A percentile compares a stretch with the other conserved stretches of the same genome.
phyloP scores from a whole-genome alignment of 2,329 filamentous ascomycete genomes.

The Podosphaera fusca region DNA sequence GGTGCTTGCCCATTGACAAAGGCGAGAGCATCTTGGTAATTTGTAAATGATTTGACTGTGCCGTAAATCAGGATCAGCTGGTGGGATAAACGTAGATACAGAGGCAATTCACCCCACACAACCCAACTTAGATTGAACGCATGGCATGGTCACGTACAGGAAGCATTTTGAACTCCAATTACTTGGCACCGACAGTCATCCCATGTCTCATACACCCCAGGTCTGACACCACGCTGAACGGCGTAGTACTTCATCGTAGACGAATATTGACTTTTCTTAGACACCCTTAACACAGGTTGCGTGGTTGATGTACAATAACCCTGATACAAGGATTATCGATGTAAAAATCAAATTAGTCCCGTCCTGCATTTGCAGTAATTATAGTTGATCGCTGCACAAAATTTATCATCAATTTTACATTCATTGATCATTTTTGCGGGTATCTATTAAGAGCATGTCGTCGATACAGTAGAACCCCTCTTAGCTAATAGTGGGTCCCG shows the following conservation, averaged over 20 bases:
- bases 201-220: slow-evolving; percentile 40
- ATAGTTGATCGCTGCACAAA: too few species aligned
- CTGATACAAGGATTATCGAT: too few species aligned
- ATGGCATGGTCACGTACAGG: slow-evolving; percentile 29
- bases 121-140: background rate
- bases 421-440: too few species aligned
- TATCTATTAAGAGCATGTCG: too few species aligned
- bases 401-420: too few species aligned
- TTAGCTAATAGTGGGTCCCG: too few species aligned
- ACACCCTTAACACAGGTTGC: too few species aligned
- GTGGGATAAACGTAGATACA: background rate
- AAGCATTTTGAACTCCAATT: slow-evolving; percentile 36
- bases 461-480: too few species aligned
- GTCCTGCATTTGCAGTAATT: too few species aligned
- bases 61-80: slow-evolving; percentile 1
- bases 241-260: slow-evolving; percentile 32
- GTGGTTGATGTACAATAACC: too few species aligned
- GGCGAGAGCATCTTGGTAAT: slow-evolving; percentile 50
- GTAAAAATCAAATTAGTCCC: too few species aligned
- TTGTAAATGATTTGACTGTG: slow-evolving; percentile 58
- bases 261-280: too few species aligned
- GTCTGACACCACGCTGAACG: slow-evolving; percentile 30
- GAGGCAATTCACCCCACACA: background rate
- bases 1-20: slow-evolving; percentile 40
- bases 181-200: slow-evolving; percentile 37